Evolutionary conservation across 257 asterid genomes (phyloP), one percentile per base, ranked within the genome.

Genomic region (Solanum habrochaites): DNA sequence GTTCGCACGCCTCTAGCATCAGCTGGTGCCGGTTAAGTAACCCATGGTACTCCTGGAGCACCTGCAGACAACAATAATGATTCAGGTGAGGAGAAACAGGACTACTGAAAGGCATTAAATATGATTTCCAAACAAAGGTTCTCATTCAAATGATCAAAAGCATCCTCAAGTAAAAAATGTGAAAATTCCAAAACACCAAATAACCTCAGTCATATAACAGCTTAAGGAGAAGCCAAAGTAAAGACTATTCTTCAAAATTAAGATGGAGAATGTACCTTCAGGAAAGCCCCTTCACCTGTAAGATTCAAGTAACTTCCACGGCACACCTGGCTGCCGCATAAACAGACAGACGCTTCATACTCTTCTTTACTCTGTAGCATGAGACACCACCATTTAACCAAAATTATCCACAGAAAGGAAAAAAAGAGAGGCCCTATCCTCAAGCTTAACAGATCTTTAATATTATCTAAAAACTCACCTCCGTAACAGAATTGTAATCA

Each of bases 321-420:
- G 91, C 99, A 97, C 82, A 96, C 99, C 90, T 96, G 99, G 93
- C 97, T 95, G 88, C 99, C 99, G 37, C 99, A 97, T 88, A 97
- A 90, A 86, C 99, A 97, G 83, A 97, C 99, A 77, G 99, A 97
- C 86, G 99, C 99, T 91, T 97, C 99, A 87, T 94, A 95, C 91
- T 97, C 99, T 92, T 97, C 98, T 92, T 97, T 97, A 86, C 99
- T 97, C 99, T 97, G 97, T 52, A 82, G 83, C 21, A 83, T 29
- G 40, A 86, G 49, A 23, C 25, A 87, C 9, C 56, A 83, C n/a
- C 77, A 89, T 73, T 58, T 37, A 86, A 82, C 90, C 89, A 45
- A 25, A 67, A 64, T 31, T 49, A 77, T 39, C n/a, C 39, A 75
- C 82, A 70, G 37, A 86, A 70, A 89, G 86, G 85, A 89, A 37